These are phyloP conservation scores for Chytridium lagenaria DNA, from an alignment of 371 early-diverging fungal genomes.

Conservation along the genomic window DNA sequence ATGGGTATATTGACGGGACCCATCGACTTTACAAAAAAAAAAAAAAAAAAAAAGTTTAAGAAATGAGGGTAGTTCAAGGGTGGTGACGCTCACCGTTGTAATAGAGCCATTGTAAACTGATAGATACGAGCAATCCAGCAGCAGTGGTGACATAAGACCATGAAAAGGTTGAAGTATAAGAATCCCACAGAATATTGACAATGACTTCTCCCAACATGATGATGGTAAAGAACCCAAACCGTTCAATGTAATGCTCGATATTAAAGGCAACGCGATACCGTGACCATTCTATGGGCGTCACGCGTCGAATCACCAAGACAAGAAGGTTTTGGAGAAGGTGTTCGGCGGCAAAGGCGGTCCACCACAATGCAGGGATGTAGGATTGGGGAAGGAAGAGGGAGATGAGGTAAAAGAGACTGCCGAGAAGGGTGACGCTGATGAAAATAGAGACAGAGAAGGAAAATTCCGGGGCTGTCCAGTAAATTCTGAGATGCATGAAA, in stretches of 20 bases:
- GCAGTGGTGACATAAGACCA: conserved; percentile 18
- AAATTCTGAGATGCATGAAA: not conserved
- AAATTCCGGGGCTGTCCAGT: conserved; percentile 21
- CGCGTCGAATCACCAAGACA: not conserved
- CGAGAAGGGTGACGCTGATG: not conserved
- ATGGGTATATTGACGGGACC: conserved; percentile 18
- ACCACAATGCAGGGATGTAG: conserved; percentile 14
- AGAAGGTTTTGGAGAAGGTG: not conserved
- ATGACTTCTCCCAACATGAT: conserved; percentile 32
- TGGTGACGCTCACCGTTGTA: conserved; percentile 7
- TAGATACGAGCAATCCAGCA: conserved; percentile 17
- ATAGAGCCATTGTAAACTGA: conserved; percentile 23
- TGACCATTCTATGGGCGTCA: not conserved
- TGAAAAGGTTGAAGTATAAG: conserved; percentile 7
- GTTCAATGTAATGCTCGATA: conserved; percentile 34
- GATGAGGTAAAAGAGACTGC: conserved; percentile 6
- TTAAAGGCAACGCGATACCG: conserved; percentile 28
- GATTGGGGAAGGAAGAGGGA: conserved; percentile 12
- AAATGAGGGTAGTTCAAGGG: not conserved
- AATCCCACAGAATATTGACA: conserved; percentile 22
- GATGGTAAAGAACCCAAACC: conserved; percentile 34
- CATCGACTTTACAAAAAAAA: conserved; percentile 11
- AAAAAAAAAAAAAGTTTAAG: not conserved
- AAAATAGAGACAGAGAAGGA: conserved; percentile 3
- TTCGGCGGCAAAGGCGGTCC: conserved; percentile 18